Evolutionary conservation across 306 rosid species (phyloP).

Genomic region (Pyrus pyrifolia): DNA sequence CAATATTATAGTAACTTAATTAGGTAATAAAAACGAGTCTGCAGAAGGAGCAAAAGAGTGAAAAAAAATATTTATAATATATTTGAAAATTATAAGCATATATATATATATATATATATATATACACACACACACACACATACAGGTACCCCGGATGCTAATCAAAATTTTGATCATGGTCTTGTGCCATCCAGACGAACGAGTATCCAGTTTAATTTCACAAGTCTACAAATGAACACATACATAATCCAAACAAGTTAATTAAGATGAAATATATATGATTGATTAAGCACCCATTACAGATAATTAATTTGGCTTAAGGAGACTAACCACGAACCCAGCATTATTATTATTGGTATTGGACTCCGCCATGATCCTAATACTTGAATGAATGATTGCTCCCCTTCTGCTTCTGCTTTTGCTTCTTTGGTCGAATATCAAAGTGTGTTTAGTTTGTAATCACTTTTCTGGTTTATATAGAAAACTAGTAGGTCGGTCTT

Average conservation of each 20-base stretch:
- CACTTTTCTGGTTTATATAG: neutral
- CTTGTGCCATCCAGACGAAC: conserved; percentile 7
- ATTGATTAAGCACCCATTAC: too few species aligned
- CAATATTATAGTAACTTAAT: neutral
- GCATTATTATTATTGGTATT: neutral
- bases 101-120: neutral
- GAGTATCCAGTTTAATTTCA: conserved; percentile 2
- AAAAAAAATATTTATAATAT: too few species aligned
- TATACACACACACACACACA: neutral
- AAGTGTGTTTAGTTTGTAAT: neutral
- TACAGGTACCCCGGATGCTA: neutral
- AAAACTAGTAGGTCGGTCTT: neutral
- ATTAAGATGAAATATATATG: too few species aligned
- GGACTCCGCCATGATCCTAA: neutral
- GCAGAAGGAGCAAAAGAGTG: too few species aligned
- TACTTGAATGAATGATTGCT: too few species aligned
- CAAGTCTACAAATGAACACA: neutral
- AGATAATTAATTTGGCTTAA: too few species aligned
- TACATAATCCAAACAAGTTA: neutral
- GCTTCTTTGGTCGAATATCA: neutral
- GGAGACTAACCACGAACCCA: neutral
- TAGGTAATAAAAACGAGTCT: neutral
- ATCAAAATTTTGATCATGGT: conserved; percentile 5
- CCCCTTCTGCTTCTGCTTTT: too few species aligned
- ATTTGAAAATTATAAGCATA: neutral